Evolutionary conservation across 1,139 yeast genomes (phyloP), one percentile per base, ranked within the genome.

Genomic region (Yamadazyma triangularis): DNA sequence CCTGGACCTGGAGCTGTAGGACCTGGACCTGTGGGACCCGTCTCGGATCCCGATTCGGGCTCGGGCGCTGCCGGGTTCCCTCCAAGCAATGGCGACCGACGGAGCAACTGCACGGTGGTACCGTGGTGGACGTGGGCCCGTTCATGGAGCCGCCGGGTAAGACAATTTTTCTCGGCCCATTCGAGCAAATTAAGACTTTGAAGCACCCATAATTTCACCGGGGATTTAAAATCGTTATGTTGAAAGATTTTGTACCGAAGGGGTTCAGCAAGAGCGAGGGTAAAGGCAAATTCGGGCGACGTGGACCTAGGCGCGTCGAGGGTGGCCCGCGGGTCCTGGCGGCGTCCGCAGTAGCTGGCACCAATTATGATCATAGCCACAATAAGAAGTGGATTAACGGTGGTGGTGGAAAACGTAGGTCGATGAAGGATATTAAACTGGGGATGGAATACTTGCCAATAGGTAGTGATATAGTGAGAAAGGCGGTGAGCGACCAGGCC

Each of bases 71-170:
- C 45, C 0, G 86, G 85, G 41, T 78, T 78, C 0, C 85, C 85
- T 9, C 85, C 86, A 21, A 84, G 52, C 2, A 80, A 72, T 0
- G 93, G 85, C 4, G 84, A 77, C 44, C 94, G 65, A 40, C 91
- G 60, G 35, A 85, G 58, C 26, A 85, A 56, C 53, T 84, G 94
- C 14, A 82, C 77, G 0, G 86, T 78, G 0, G 89, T 77, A 2
- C 87, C 91, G 52, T 83, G 91, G 47, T 84, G 91, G 12, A 84
- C 62, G 48, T 78, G 85, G 0, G 85, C 85, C 30, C 94, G 56
- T 51, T 84, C 93, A 47, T 84, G 93, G 50, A 80, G 59, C 15
- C 60, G 56, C 41, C 85, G 61, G 40, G 71, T 60, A 30, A 78
- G 55, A 43, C 78, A 73, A 27, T 79, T 70, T 56, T 83, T 80